These are phyloP conservation scores for Pyrus hybrid DNA, from an alignment of 331 rosid species.

Conservation along the genomic window DNA sequence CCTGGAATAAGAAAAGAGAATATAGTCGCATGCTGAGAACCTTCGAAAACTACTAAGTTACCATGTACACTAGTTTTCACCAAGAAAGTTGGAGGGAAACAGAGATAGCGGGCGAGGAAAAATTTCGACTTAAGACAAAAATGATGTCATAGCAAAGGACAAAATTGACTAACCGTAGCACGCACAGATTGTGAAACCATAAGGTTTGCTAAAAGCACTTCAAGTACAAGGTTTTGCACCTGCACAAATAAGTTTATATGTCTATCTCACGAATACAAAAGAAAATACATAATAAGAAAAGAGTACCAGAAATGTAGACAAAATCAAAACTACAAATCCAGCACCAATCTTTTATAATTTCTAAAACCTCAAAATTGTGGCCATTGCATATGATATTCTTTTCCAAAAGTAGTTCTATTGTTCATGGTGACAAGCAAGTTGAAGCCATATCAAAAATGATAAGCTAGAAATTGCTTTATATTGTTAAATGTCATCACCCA, in stretches of 20 bases:
- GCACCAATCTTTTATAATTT: not conserved
- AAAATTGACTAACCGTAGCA: constrained; percentile 41
- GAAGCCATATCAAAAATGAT: not conserved
- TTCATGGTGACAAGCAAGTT: not conserved
- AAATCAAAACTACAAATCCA: not conserved
- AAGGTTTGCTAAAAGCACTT: constrained; percentile 75
- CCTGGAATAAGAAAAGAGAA: constrained; percentile 44
- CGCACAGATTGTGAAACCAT: constrained; percentile 51
- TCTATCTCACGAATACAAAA: not conserved
- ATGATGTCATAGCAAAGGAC: not conserved
- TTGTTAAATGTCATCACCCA: not conserved
- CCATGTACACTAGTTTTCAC: not conserved
- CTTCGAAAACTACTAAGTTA: not conserved
- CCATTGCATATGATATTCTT: not conserved
- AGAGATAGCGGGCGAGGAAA: not conserved
- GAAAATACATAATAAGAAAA: not conserved
- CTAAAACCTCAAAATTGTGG: not conserved
- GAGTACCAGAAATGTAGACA: not conserved
- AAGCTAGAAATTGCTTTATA: not conserved
- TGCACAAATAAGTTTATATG: constrained; percentile 21
- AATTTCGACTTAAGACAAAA: not conserved
- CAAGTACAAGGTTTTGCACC: constrained; percentile 79
- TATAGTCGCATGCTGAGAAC: constrained; percentile 5
- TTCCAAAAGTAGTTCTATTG: not conserved
- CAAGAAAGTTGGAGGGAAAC: not conserved